phyloP scores from a whole-genome alignment of 176 grass and related monocot species.

The Hordeum vulgare region MorexV3_pseudomolecules_assembly NC_058523.1:489901051-489901550 shows the following conservation, averaged over 20 bases:
- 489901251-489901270: not conserved
- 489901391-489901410: too few species aligned
- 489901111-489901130: conserved; percentile 96
- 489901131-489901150: conserved; percentile 90
- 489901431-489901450: too few species aligned
- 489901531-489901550: too few species aligned
- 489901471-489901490: too few species aligned
- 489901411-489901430: too few species aligned
- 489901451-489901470: too few species aligned
- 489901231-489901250: not conserved
- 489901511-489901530: too few species aligned
- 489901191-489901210: conserved; percentile 43
- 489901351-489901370: too few species aligned
- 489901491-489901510: too few species aligned
- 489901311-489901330: too few species aligned
- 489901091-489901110: conserved; percentile 75
- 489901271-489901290: not conserved
- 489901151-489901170: conserved; percentile 70
- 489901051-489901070: conserved; percentile 70
- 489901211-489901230: not conserved
- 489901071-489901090: conserved; percentile 50
- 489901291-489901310: not conserved
- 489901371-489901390: too few species aligned
- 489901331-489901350: too few species aligned
- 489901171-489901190: conserved; percentile 57